These are phyloP conservation scores for Lactuca sativa DNA, from an alignment of 129 eudicot species.

Conservation along the genomic window DNA sequence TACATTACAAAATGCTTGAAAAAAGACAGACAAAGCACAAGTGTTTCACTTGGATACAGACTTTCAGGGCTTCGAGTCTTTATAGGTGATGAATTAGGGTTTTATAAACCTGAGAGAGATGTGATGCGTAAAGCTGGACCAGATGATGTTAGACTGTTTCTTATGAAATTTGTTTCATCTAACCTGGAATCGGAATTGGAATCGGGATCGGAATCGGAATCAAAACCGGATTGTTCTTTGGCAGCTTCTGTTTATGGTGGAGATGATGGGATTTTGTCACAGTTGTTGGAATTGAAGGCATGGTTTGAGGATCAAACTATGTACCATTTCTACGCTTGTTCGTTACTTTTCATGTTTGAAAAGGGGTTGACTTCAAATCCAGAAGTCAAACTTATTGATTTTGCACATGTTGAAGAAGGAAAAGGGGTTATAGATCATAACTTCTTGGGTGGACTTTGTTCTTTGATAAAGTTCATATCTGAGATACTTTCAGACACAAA, in stretches of 20 bases:
- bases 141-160: slow-evolving; percentile 49
- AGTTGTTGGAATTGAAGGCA: slow-evolving; percentile 67
- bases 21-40: slow-evolving; percentile 67
- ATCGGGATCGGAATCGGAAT: slow-evolving; percentile 20
- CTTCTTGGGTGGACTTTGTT: slow-evolving; percentile 94
- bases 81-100: slow-evolving; percentile 44
- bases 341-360: slow-evolving; percentile 68
- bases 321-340: slow-evolving; percentile 76
- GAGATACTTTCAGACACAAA: slow-evolving; percentile 42
- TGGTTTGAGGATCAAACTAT: slow-evolving; percentile 92
- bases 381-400: slow-evolving; percentile 74
- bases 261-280: slow-evolving; percentile 67
- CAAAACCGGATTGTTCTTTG: slow-evolving; percentile 54
- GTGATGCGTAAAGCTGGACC: slow-evolving; percentile 39
- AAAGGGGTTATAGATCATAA: slow-evolving; percentile 80
- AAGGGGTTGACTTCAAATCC: slow-evolving; percentile 40
- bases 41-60: slow-evolving; percentile 61
- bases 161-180: slow-evolving; percentile 74
- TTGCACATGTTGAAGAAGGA: slow-evolving; percentile 79
- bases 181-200: slow-evolving; percentile 38
- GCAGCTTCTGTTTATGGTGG: slow-evolving; percentile 76
- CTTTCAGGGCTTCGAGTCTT: slow-evolving; percentile 67
- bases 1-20: slow-evolving; percentile 66
- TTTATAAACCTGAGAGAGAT: slow-evolving; percentile 63
- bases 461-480: slow-evolving; percentile 76